Evolutionary conservation across 768 basidiomycete species (phyloP).

Genomic region (Leucocoprinus leucothites): DNA sequence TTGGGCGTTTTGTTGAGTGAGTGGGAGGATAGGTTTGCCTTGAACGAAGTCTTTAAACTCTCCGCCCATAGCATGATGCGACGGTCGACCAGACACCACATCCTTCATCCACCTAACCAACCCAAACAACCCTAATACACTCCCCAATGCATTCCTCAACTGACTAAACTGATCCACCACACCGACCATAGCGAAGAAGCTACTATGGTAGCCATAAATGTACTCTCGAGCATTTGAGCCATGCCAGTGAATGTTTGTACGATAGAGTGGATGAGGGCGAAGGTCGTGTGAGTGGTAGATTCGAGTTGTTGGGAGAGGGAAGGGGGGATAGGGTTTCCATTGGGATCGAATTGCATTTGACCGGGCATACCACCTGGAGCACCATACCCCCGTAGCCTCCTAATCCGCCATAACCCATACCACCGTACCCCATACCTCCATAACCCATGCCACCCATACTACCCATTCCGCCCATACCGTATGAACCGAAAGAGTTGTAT

Average conservation of each 20-base stretch:
- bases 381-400: conserved; percentile 23
- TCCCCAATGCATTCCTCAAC: conserved; percentile 88
- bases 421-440: conserved; percentile 16
- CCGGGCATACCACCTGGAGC: conserved; percentile 35
- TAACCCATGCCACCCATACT: conserved; percentile 32
- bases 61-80: conserved; percentile 29
- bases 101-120: conserved; percentile 83
- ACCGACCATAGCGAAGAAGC: conserved; percentile 94
- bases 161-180: conserved; percentile 95
- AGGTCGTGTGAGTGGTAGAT: conserved; percentile 87
- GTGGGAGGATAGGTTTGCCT: conserved; percentile 47
- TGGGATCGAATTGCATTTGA: conserved; percentile 32
- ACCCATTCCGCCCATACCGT: conserved; percentile 28
- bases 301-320: conserved; percentile 85
- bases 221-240: conserved; percentile 95
- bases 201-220: conserved; percentile 98
- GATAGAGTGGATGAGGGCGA: conserved; percentile 89
- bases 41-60: conserved; percentile 80
- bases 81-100: conserved; percentile 42
- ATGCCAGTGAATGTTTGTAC: conserved; percentile 95
- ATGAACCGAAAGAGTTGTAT: conserved; percentile 34
- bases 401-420: conserved; percentile 16
- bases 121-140: conserved; percentile 90
- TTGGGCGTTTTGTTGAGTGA: conserved; percentile 13
- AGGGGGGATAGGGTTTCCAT: conserved; percentile 50